Conservation (phyloP, 352 stramenopile species). For the Aphanomyces euteiches region DNA sequence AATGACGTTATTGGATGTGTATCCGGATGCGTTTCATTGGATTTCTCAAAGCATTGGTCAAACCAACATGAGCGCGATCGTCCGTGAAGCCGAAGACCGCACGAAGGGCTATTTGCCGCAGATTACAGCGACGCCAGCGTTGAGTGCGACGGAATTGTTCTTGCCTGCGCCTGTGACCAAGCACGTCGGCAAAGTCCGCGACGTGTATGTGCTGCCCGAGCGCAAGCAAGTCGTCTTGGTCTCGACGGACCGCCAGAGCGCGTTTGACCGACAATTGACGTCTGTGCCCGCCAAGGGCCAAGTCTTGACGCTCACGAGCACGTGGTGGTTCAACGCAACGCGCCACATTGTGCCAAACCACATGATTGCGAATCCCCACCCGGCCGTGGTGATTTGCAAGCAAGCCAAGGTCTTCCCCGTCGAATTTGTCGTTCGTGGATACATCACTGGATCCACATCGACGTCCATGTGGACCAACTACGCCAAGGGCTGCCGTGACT, state of each 20-base stretch:
- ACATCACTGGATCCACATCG: constrained; percentile 96
- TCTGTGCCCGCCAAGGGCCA: constrained; percentile 96
- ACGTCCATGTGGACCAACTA: constrained; percentile 99
- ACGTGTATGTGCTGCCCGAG: constrained; percentile 87
- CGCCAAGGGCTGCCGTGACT: constrained; percentile 90
- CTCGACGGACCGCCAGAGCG: constrained; percentile 98
- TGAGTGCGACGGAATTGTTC: constrained; percentile 60
- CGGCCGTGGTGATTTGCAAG: constrained; percentile 93
- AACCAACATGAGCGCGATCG: constrained; percentile 44
- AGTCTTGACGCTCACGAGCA: constrained; percentile 95
- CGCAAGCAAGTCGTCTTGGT: constrained; percentile 89
- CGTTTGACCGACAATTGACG: constrained; percentile 96
- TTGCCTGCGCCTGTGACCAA: constrained; percentile 42
- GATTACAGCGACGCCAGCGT: constrained; percentile 44
- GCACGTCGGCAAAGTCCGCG: constrained; percentile 86
- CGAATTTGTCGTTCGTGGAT: constrained; percentile 97
- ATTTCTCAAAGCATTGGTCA: not conserved
- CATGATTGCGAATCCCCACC: constrained; percentile 90
- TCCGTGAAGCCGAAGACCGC: constrained; percentile 52
- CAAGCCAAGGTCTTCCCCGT: constrained; percentile 97
- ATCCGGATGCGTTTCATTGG: not conserved
- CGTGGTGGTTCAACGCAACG: constrained; percentile 96
- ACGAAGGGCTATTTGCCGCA: constrained; percentile 64
- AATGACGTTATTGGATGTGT: constrained; percentile 21
- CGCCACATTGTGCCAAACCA: constrained; percentile 97